Conservation (phyloP, 208 protist genomes). For the Trypanosoma lewisi region DNA sequence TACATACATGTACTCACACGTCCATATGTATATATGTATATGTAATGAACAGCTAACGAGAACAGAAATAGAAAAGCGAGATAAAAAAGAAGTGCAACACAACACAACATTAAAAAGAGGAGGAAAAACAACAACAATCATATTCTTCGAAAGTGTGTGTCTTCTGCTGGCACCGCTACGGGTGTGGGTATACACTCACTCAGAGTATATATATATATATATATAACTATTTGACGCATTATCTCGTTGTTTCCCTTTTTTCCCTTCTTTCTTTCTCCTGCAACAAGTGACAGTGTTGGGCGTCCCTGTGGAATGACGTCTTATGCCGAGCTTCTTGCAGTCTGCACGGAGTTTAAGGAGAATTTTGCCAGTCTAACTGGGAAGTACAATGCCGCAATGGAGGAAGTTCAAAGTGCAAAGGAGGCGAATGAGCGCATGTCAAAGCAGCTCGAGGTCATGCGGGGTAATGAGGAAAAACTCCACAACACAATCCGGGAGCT, state of each 20-base stretch:
- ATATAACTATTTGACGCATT: not conserved
- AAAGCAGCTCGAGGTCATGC: conserved; percentile 38
- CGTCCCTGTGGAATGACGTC: conserved; percentile 39
- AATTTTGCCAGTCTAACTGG: conserved; percentile 76
- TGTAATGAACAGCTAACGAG: not conserved
- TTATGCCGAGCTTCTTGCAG: conserved; percentile 72
- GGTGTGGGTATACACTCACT: not conserved
- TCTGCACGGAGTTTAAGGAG: conserved; percentile 76
- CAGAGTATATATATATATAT: conserved; percentile 1
- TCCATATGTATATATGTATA: not conserved
- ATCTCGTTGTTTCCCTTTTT: not conserved
- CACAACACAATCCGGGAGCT: conserved; percentile 32
- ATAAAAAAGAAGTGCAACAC: not conserved
- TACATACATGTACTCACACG: too few species aligned
- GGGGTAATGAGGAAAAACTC: conserved; percentile 40
- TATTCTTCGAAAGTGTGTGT: not conserved
- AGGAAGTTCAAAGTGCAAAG: conserved; percentile 40
- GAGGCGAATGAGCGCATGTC: conserved; percentile 36
- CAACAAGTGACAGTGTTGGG: not conserved
- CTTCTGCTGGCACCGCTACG: too few species aligned
- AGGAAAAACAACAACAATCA: not conserved
- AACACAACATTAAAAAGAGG: not conserved
- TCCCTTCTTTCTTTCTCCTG: conserved; percentile 16
- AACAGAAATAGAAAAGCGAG: not conserved
- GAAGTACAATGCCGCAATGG: conserved; percentile 55